Conservation (phyloP, 768 basidiomycete species). For the Exsudoporus frostii region DNA sequence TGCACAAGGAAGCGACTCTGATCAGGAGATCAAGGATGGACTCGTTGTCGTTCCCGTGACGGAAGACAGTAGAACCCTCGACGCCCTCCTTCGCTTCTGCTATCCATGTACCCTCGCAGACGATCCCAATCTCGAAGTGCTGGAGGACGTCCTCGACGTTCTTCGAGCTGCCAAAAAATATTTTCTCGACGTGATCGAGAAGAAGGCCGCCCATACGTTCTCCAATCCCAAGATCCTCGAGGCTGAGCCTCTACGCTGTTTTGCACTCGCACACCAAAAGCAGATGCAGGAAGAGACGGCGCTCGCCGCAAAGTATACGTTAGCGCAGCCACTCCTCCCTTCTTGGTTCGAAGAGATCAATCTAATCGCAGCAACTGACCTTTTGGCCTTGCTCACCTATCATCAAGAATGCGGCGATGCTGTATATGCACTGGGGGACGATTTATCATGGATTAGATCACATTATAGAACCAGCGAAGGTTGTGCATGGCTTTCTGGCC, state of each 20-base stretch:
- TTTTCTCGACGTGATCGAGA: constrained; percentile 14
- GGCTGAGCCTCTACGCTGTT: constrained; percentile 26
- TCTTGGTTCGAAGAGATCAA: constrained; percentile 26
- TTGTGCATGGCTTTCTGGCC: constrained; percentile 6
- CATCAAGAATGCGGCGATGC: constrained; percentile 15
- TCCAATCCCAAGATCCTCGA: constrained; percentile 17
- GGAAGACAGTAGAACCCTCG: constrained; percentile 21
- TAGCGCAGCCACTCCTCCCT: constrained; percentile 26
- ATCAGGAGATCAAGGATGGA: constrained; percentile 10
- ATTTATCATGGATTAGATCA: constrained; percentile 15
- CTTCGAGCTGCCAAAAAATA: constrained; percentile 18
- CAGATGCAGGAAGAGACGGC: constrained; percentile 21
- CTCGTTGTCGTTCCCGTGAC: constrained; percentile 18
- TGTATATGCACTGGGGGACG: background rate
- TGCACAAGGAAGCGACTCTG: background rate
- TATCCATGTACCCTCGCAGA: constrained; percentile 24
- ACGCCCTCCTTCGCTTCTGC: constrained; percentile 24
- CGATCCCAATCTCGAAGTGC: constrained; percentile 15
- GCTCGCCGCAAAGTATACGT: constrained; percentile 28
- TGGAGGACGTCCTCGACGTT: constrained; percentile 5
- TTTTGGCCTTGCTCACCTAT: constrained; percentile 26
- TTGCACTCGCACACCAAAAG: constrained; percentile 28
- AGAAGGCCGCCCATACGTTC: constrained; percentile 17
- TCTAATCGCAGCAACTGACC: constrained; percentile 23
- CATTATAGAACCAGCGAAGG: constrained; percentile 7